phyloP scores from a whole-genome alignment of 805 yeast species.

The Metschnikowia lochheadii region DNA sequence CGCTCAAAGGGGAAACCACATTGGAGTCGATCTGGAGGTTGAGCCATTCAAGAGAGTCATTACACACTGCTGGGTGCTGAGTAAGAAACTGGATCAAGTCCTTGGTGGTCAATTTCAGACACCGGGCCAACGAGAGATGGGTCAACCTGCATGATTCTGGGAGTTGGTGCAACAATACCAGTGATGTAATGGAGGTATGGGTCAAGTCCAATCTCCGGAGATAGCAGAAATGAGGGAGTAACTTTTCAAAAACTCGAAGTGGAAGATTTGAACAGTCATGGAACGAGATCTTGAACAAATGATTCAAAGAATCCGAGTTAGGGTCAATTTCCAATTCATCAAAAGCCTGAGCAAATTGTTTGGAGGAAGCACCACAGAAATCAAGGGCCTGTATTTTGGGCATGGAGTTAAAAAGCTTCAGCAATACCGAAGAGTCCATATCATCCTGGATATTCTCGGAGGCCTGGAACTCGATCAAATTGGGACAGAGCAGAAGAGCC shows the following conservation, averaged over 20 bases:
- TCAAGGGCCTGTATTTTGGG: constrained; percentile 66
- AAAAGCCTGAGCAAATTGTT: constrained; percentile 57
- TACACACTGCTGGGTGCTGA: constrained; percentile 60
- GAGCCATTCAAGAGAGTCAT: constrained; percentile 57
- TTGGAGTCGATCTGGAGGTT: constrained; percentile 61
- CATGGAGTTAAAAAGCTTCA: constrained; percentile 50
- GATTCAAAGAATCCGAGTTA: constrained; percentile 6
- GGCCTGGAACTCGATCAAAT: constrained; percentile 73
- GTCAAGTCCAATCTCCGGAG: constrained; percentile 71
- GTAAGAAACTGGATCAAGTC: constrained; percentile 67
- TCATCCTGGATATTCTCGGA: constrained; percentile 85
- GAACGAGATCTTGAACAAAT: constrained; percentile 54
- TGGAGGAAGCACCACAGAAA: constrained; percentile 83
- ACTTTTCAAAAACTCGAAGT: constrained; percentile 47
- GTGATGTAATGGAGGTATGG: constrained; percentile 72
- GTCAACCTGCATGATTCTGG: constrained; percentile 60
- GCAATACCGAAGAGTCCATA: constrained; percentile 56
- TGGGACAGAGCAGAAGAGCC: constrained; percentile 60
- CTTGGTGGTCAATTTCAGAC: constrained; percentile 63
- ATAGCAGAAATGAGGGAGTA: constrained; percentile 54
- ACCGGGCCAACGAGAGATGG: constrained; percentile 58
- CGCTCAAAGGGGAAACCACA: constrained; percentile 55
- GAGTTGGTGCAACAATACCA: constrained; percentile 48
- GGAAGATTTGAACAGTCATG: constrained; percentile 86
- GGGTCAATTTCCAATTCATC: constrained; percentile 31